Base-by-base conservation (phyloP, 1,284 basidiomycete species). In the Trichosporon coremiiforme region DNA sequence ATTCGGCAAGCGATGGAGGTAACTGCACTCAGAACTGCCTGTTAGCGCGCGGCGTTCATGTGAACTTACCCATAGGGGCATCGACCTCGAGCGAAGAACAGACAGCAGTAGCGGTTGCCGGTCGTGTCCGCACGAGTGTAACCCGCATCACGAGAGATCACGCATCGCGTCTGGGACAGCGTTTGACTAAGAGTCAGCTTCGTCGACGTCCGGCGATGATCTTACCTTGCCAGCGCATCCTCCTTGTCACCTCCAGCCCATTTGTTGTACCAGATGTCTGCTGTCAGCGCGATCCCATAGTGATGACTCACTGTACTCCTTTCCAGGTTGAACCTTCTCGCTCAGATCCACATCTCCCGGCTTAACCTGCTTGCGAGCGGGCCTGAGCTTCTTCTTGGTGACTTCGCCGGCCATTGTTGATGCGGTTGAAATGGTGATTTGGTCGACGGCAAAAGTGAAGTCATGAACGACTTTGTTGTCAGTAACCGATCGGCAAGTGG, bases 251-350 rank as follows among this genome's bases (percentile, higher is more conserved):
- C 94, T 73, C 95, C 92, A 45, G 95, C 94, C 93, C 95, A 98
- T 85, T 98, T 98, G 84, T 98, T 97, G 84, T 98, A 98, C 96
- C 96, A 98, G 70, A 97, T 92, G 83, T 98, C 95, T 94, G 77
- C 68, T 41, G 68, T 76, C 66, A 83, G 76, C 62, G 25, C 10
- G 4, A 6, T n/a, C 45, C 17, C 6, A 13, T 1, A 15, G 12
- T 12, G 15, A 5, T 63, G 36, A 87, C 92, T 77, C 75, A 95
- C 93, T 96, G 84, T 95, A 95, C 79, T 95, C 94, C 82, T 95
- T 95, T 66, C 95, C 95, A 0, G 93, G 94, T 84, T 98, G 95
- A 8, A 90, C 88, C 0, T 90, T 89, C 79, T 94, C 91, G 73
- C 89, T 90, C 84, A 93, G 94, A 77, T 93, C 92, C 4, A 96